Base-by-base conservation (phyloP, 1,139 yeast species). In the Sugiyamaella xylanicola region DNA sequence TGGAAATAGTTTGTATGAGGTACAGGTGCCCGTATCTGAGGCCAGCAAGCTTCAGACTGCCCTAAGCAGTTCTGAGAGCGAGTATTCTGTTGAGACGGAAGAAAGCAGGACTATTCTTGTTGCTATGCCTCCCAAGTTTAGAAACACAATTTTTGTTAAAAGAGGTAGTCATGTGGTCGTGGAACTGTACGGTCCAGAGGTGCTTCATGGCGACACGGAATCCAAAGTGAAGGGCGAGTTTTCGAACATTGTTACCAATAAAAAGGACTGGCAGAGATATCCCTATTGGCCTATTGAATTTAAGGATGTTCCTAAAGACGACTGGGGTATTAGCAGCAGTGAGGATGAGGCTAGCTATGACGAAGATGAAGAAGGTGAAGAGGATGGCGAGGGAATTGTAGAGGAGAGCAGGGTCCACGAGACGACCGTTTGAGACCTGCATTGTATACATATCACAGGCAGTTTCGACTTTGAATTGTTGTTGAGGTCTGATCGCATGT, bases 111-210 rank as follows among this genome's bases (percentile, higher is more conserved):
- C 56, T 11, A 48, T 63, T n/a, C 62, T 66, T 11, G 75, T 71
- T 1, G 65, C 66, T 29, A 65, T 74, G 68, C 74, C 74, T 11
- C 72, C 74, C 21, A 66, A 66, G 58, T 70, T 74, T 55, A 63
- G 75, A 21, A 72, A 71, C 59, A 69, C 73, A 37, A 63, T 70
- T 47, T 72, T 72, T 59, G 69, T 74, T 27, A 68, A 68, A 48
- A 66, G 77, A 2, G 75, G 76, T 13, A 77, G 77, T 11, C 63
- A 61, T 43, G 74, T 70, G 2, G 64, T 74, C 5, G 64, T 71
- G 3, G 66, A 65, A 40, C 48, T 68, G 45, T 66, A 61, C 45
- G 63, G 64, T 3, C 57, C 61, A 2, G 65, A 61, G 27, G 59
- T 59, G 29, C 47, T 56, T 5, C 57, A 50, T 9, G 58, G 50